These are phyloP conservation scores for Epichloe brachyelytri DNA, from an alignment of 2,329 filamentous ascomycete genomes.

Conservation along the genomic window DNA sequence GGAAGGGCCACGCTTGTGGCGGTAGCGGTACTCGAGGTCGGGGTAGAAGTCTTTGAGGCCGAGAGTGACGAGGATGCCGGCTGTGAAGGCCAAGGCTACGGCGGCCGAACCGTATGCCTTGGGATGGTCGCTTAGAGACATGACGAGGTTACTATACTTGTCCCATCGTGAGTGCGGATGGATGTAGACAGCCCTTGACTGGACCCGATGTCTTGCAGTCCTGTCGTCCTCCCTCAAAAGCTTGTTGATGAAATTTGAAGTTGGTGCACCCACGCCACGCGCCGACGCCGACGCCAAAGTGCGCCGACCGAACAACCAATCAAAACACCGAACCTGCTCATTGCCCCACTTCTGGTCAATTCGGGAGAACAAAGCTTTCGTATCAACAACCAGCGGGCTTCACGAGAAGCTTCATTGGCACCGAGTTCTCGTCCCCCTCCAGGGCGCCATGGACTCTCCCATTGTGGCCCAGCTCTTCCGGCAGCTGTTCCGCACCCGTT, in stretches of 20 bases:
- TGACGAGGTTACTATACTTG: constrained; percentile 15
- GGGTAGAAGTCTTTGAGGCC: constrained; percentile 72
- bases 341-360: background rate
- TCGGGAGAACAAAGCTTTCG: background rate
- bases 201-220: no score
- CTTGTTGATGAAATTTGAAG: no score
- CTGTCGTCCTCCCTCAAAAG: no score
- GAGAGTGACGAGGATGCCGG: constrained; percentile 62
- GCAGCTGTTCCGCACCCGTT: constrained; percentile 63
- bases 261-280: no score
- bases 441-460: constrained; percentile 61
- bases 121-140: constrained; percentile 50
- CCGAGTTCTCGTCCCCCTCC: background rate
- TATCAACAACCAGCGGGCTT: background rate
- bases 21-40: constrained; percentile 54
- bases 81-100: constrained; percentile 58
- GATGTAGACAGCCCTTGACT: background rate
- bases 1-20: constrained; percentile 24
- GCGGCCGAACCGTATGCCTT: constrained; percentile 52
- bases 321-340: background rate
- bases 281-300: no score
- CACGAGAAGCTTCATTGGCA: background rate
- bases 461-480: constrained; percentile 67
- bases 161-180: background rate
- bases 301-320: background rate